Evolutionary conservation across 352 stramenopile genomes (phyloP), one percentile per base, ranked within the genome.

Genomic region (Pythium apleroticum): DNA sequence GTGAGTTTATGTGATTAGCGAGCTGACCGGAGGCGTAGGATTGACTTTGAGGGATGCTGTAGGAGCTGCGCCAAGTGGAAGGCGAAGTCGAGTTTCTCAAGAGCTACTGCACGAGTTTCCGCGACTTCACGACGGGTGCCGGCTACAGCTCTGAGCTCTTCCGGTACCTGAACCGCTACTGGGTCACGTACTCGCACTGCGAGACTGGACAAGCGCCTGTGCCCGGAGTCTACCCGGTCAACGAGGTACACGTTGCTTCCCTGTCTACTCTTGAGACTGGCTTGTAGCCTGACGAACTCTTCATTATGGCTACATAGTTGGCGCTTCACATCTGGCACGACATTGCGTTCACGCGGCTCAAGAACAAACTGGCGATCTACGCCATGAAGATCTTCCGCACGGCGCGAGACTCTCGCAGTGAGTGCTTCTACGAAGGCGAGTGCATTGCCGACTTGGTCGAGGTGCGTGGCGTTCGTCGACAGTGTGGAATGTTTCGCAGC

Each of bases 161-260:
- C 28, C 75, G 79, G 33, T 95, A 95, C 52, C 63, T 95, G 77
- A 93, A 95, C 53, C 85, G 87, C 24, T 95, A 94, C 60, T 95
- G 87, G 87, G 93, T 95, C 66, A 83, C 77, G 37, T 95, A 93
- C 65, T 91, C 87, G 6, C 87, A 95, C 45, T 95, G 83, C 31
- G 82, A 92, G 63, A 94, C 81, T 24, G 87, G 87, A 4, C 83
- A 94, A 57, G 87, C 87, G 8, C 87, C 87, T 49, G 84, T 95
- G 59, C 84, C 83, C 30, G 87, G 87, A 20, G 87, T 95, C 35
- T 95, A 92, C 66, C 78, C 87, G 7, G 72, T 95, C 25, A 86
- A 86, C 15, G 85, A 95, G 74, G 87, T 94, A 74, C 28, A 65
- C n/a, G n/a, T n/a, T n/a, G n/a, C n/a, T n/a, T n/a, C n/a, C n/a